phyloP scores from a whole-genome alignment of 1,284 basidiomycete genomes.

The Microbotryomycetes sp. region DNA sequence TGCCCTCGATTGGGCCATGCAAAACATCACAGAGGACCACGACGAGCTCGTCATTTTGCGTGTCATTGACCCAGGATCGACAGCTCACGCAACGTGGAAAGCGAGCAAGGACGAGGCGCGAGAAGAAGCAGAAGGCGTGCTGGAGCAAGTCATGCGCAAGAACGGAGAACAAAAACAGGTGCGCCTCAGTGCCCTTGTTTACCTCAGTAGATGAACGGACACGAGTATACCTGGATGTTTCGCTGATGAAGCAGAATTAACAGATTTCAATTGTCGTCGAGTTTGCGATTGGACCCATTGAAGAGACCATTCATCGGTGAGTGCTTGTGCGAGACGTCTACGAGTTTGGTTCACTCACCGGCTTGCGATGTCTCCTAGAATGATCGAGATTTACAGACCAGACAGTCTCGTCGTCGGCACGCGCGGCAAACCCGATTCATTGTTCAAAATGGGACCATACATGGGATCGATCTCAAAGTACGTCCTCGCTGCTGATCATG shows the following conservation, averaged over 20 bases:
- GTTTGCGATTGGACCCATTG: constrained; percentile 84
- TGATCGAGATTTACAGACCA: constrained; percentile 91
- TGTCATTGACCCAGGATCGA: constrained; percentile 57
- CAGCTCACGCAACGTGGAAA: constrained; percentile 21
- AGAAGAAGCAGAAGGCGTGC: constrained; percentile 77
- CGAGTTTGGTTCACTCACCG: background rate
- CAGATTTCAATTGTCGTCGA: constrained; percentile 88
- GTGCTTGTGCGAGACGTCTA: background rate
- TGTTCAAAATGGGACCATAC: constrained; percentile 30
- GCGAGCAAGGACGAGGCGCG: constrained; percentile 64
- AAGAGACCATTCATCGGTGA: constrained; percentile 58
- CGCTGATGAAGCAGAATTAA: too few species aligned
- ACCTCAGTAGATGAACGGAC: too few species aligned
- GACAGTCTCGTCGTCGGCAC: constrained; percentile 93
- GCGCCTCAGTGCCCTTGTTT: constrained; percentile 53
- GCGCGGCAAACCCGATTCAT: constrained; percentile 54
- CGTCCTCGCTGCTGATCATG: background rate
- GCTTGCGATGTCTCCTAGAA: constrained; percentile 45
- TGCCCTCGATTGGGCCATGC: constrained; percentile 68
- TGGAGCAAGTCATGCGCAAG: constrained; percentile 72
- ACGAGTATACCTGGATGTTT: too few species aligned
- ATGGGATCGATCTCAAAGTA: constrained; percentile 46
- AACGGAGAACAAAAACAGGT: constrained; percentile 70
- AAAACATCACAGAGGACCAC: constrained; percentile 51
- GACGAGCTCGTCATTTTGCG: constrained; percentile 90